Conservation (phyloP, 2,329 filamentous ascomycete genomes). For the Aureobasidium uvarum region DNA sequence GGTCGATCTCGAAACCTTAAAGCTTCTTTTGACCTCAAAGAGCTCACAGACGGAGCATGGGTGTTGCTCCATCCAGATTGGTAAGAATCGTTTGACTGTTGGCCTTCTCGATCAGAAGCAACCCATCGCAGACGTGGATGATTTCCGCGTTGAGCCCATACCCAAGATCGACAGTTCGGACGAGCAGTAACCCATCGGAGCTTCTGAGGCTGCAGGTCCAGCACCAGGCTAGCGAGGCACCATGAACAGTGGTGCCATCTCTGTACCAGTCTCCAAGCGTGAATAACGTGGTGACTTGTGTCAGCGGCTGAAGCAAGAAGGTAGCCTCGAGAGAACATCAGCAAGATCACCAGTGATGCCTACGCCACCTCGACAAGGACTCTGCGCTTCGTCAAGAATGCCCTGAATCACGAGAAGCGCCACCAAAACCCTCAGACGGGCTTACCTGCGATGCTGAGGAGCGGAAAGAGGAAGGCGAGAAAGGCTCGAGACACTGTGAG, state of each 20-base stretch:
- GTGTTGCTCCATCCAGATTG: slow-evolving; percentile 47
- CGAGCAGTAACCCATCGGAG: slow-evolving; percentile 40
- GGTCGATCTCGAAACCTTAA: too few species aligned
- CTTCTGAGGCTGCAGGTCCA: too few species aligned
- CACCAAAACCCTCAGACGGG: not conserved
- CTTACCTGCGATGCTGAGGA: not conserved
- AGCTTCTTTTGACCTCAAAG: too few species aligned
- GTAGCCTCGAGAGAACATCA: too few species aligned
- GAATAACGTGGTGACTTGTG: too few species aligned
- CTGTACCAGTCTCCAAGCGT: too few species aligned
- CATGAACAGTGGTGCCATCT: too few species aligned
- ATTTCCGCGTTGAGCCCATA: slow-evolving; percentile 58
- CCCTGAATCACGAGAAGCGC: not conserved
- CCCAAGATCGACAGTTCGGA: slow-evolving; percentile 48
- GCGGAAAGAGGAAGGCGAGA: too few species aligned
- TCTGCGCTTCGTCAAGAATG: not conserved
- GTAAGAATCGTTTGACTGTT: slow-evolving; percentile 30
- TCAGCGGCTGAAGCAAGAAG: too few species aligned
- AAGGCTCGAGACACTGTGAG: too few species aligned
- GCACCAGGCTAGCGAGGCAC: too few species aligned
- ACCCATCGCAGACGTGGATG: slow-evolving; percentile 36
- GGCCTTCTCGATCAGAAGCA: not conserved
- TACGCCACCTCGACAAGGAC: not conserved
- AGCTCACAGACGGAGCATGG: too few species aligned
- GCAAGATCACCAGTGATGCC: not conserved